Conservation (phyloP, 1,139 yeast genomes). For the Saccharomyces hybrid region DNA sequence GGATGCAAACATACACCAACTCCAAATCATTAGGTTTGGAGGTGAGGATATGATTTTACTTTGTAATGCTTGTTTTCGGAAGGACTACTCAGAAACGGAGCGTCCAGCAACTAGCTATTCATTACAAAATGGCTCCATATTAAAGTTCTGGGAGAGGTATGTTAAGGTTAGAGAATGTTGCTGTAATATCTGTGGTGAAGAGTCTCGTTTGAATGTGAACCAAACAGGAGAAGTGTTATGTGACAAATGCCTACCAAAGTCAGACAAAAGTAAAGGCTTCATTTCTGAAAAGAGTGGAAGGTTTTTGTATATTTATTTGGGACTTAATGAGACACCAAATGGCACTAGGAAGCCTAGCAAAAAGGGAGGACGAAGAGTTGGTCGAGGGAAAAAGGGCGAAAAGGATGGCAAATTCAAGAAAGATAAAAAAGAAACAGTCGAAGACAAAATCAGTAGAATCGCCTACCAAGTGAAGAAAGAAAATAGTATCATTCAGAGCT, state of each 20-base stretch:
- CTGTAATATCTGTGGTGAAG: slow-evolving; percentile 41
- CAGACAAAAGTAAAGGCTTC: slow-evolving; percentile 23
- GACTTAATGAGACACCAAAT: slow-evolving; percentile 38
- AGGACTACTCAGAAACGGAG: slow-evolving; percentile 32
- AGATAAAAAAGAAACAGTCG: slow-evolving; percentile 13
- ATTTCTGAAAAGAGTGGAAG: slow-evolving; percentile 42
- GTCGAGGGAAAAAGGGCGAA: slow-evolving; percentile 17
- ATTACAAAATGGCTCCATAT: slow-evolving; percentile 47
- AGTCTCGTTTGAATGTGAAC: slow-evolving; percentile 38
- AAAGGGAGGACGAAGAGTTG: slow-evolving; percentile 4
- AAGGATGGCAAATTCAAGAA: slow-evolving; percentile 12
- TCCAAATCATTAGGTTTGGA: slow-evolving; percentile 46
- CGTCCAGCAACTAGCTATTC: slow-evolving; percentile 45
- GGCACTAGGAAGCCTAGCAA: slow-evolving; percentile 6
- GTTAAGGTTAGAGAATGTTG: slow-evolving; percentile 43
- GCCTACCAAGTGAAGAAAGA: slow-evolving; percentile 22
- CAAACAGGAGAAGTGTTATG: slow-evolving; percentile 35
- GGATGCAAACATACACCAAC: slow-evolving; percentile 47
- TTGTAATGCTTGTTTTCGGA: slow-evolving; percentile 41
- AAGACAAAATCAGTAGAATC: slow-evolving; percentile 20
- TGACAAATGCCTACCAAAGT: slow-evolving; percentile 34
- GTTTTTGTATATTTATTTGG: slow-evolving; percentile 43
- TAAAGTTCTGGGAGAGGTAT: slow-evolving; percentile 42
- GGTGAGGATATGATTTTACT: slow-evolving; percentile 47
- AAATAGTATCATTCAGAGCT: slow-evolving; percentile 26